These are phyloP conservation scores for Zea luxurians DNA, from an alignment of 176 grass and related monocot species.

Conservation along the genomic window DNA sequence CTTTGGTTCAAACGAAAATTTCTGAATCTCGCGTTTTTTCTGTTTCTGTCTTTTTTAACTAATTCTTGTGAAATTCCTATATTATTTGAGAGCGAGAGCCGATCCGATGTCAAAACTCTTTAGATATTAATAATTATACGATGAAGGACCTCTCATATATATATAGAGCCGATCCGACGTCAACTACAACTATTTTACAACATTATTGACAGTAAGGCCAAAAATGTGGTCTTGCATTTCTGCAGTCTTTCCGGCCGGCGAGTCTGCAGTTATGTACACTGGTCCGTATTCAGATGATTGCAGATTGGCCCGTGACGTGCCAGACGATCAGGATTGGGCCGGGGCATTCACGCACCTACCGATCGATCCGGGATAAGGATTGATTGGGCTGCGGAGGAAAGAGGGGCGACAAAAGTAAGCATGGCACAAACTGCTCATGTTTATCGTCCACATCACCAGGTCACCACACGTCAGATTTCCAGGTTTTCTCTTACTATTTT, in stretches of 20 bases:
- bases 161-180: no score
- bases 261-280: background rate
- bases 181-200: no score
- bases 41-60: no score
- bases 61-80: no score
- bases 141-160: no score
- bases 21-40: no score
- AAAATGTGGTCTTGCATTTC: background rate
- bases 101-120: no score
- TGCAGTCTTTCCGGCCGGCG: background rate
- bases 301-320: slow-evolving; percentile 26
- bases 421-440: background rate
- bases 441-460: slow-evolving; percentile 4
- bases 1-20: no score
- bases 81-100: no score
- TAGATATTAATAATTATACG: no score
- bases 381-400: background rate
- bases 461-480: background rate
- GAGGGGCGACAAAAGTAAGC: background rate
- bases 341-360: background rate
- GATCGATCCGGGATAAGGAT: slow-evolving; percentile 25
- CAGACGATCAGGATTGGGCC: slow-evolving; percentile 25
- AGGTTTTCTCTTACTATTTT: background rate
- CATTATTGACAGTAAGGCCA: no score
- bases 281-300: background rate